Evolutionary conservation across 2,329 filamentous ascomycete species (phyloP).

Genomic region (Curvularia sp.): DNA sequence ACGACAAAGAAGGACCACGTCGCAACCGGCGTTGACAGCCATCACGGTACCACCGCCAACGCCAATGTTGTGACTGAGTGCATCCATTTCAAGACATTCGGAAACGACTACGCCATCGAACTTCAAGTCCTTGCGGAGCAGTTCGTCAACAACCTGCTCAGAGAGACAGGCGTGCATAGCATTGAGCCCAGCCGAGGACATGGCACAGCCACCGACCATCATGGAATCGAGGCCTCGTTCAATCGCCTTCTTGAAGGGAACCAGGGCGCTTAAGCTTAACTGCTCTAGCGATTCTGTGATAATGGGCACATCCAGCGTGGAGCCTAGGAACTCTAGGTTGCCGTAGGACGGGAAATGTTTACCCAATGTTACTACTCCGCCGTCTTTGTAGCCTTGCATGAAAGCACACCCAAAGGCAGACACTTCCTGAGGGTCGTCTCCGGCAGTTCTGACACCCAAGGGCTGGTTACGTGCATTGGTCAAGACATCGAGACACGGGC

Average conservation of each 20-base stretch:
- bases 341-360: constrained; percentile 98
- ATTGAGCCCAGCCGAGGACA: constrained; percentile 89
- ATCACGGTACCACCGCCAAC: constrained; percentile 96
- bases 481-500: constrained; percentile 90
- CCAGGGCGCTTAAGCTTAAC: constrained; percentile 85
- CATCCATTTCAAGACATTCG: constrained; percentile 96
- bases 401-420: constrained; percentile 90
- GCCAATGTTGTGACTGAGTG: constrained; percentile 93
- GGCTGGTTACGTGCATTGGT: constrained; percentile 93
- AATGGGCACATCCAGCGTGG: constrained; percentile 88
- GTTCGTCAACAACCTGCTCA: constrained; percentile 88
- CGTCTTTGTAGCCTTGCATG: constrained; percentile 91
- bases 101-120: constrained; percentile 94
- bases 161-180: constrained; percentile 95
- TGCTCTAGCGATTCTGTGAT: constrained; percentile 95
- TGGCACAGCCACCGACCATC: constrained; percentile 94
- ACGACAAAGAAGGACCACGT: constrained; percentile 85
- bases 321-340: constrained; percentile 91
- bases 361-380: constrained; percentile 85
- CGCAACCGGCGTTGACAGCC: constrained; percentile 95
- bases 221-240: constrained; percentile 86
- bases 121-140: constrained; percentile 84
- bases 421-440: constrained; percentile 94
- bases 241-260: constrained; percentile 91
- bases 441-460: constrained; percentile 84